Evolutionary conservation across 805 yeast genomes (phyloP).

Genomic region (Torulaspora microellipsoides): DNA sequence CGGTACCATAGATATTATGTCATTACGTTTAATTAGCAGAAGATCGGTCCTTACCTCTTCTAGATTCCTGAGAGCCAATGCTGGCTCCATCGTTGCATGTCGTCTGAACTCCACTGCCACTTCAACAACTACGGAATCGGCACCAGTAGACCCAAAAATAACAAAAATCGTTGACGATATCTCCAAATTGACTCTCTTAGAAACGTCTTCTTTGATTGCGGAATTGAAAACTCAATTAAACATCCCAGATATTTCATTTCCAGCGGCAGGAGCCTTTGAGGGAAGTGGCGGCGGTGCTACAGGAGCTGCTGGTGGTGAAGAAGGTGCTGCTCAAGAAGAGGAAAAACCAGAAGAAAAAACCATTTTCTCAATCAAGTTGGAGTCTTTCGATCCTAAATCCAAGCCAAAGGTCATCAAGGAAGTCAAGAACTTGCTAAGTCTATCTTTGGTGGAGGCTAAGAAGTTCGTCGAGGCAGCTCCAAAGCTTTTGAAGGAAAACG

Average conservation of each 20-base stretch:
- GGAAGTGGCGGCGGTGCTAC: constrained; percentile 50
- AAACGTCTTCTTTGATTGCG: constrained; percentile 80
- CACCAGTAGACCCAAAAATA: constrained; percentile 83
- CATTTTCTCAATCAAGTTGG: constrained; percentile 86
- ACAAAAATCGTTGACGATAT: constrained; percentile 83
- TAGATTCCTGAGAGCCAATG: constrained; percentile 8
- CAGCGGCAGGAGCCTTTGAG: constrained; percentile 59
- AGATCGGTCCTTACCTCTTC: constrained; percentile 14
- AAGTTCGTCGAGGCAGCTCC: constrained; percentile 98
- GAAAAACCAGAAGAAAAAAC: constrained; percentile 88
- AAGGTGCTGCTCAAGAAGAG: constrained; percentile 65
- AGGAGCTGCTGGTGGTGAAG: constrained; percentile 64
- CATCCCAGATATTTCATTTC: constrained; percentile 89
- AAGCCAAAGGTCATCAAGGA: constrained; percentile 98
- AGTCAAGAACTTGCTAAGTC: constrained; percentile 84
- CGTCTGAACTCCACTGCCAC: constrained; percentile 54
- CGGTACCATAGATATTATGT: constrained; percentile 7
- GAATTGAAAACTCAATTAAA: constrained; percentile 79
- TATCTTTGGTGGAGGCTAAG: constrained; percentile 94
- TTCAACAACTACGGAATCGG: constrained; percentile 45
- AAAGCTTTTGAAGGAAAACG: constrained; percentile 89
- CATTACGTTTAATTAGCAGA: constrained; percentile 20
- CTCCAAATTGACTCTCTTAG: constrained; percentile 83
- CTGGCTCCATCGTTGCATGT: constrained; percentile 15
- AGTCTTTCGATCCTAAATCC: constrained; percentile 87